phyloP scores from a whole-genome alignment of 1,139 yeast genomes.

The Taiozyma onychis region DNA sequence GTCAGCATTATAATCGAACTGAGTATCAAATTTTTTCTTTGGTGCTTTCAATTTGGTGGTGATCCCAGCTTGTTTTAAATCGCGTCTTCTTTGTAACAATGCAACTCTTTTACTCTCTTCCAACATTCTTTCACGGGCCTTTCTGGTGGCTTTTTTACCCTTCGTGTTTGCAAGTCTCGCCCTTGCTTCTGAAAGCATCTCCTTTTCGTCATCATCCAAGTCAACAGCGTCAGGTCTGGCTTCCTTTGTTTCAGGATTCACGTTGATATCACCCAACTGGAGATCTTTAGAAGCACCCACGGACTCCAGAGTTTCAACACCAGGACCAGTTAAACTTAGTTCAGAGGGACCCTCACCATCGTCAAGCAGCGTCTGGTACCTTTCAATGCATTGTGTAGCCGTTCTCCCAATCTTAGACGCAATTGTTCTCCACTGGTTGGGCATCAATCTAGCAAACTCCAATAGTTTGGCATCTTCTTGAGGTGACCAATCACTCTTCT shows the following conservation, averaged over 20 bases:
- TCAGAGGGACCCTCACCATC: constrained; percentile 40
- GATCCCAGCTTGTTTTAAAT: constrained; percentile 81
- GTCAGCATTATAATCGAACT: constrained; percentile 79
- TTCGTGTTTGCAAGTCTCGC: constrained; percentile 90
- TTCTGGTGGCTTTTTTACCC: constrained; percentile 92
- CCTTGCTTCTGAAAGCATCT: constrained; percentile 90
- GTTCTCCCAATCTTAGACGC: constrained; percentile 79
- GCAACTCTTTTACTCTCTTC: constrained; percentile 75
- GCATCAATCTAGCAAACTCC: constrained; percentile 62
- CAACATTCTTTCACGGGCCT: constrained; percentile 77
- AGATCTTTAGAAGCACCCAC: constrained; percentile 30
- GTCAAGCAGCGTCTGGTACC: constrained; percentile 75
- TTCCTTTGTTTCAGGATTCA: constrained; percentile 75
- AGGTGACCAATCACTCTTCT: constrained; percentile 60
- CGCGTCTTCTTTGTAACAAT: constrained; percentile 74
- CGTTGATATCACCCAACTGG: constrained; percentile 52
- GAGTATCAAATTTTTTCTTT: constrained; percentile 50
- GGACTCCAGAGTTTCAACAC: constrained; percentile 47
- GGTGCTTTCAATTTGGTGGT: constrained; percentile 38
- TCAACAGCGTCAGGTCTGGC: constrained; percentile 79
- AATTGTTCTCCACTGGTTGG: constrained; percentile 93
- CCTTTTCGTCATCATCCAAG: constrained; percentile 82
- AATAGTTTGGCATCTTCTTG: constrained; percentile 75
- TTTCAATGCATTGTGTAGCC: constrained; percentile 82
- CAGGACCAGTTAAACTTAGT: constrained; percentile 45